Conservation (phyloP, 306 rosid genomes). For the Prosopis cineraria region DNA sequence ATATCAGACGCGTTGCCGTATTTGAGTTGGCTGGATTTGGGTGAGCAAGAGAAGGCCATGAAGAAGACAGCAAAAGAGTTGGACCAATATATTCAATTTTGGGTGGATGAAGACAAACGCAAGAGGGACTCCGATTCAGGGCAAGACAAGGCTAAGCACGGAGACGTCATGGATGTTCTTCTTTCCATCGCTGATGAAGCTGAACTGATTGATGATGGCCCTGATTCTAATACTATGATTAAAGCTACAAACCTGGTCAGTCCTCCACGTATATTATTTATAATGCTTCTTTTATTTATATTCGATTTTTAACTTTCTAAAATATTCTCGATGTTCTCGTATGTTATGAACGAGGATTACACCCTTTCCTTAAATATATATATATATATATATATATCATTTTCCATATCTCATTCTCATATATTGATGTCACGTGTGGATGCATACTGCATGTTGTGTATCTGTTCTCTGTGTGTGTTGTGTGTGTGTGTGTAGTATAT, state of each 20-base stretch:
- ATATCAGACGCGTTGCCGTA: slow-evolving; percentile 35
- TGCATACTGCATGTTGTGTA: too few relatives aligned
- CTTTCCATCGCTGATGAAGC: slow-evolving; percentile 1
- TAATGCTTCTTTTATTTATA: too few relatives aligned
- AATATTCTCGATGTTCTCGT: too few relatives aligned
- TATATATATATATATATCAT: too few relatives aligned
- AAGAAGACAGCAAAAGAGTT: slow-evolving; percentile 29
- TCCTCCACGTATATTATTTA: background rate
- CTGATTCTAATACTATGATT: slow-evolving; percentile 19
- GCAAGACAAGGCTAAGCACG: background rate
- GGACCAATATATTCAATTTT: slow-evolving; percentile 9
- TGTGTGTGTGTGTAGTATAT: too few relatives aligned
- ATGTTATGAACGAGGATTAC: too few relatives aligned
- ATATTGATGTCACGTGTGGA: too few relatives aligned
- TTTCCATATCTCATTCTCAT: too few relatives aligned
- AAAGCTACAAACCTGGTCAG: slow-evolving; percentile 32
- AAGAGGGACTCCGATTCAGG: background rate
- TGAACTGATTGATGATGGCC: slow-evolving; percentile 7
- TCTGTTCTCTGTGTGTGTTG: too few relatives aligned
- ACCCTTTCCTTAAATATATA: too few relatives aligned
- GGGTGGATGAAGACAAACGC: slow-evolving; percentile 42
- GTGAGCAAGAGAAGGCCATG: slow-evolving; percentile 41
- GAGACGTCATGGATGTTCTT: slow-evolving; percentile 44
- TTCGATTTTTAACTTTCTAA: too few relatives aligned
- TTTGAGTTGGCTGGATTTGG: slow-evolving; percentile 55